Evolutionary conservation across 768 basidiomycete species (phyloP), one percentile per base, ranked within the genome.

Genomic region (Lactarius pseudohatsudake): DNA sequence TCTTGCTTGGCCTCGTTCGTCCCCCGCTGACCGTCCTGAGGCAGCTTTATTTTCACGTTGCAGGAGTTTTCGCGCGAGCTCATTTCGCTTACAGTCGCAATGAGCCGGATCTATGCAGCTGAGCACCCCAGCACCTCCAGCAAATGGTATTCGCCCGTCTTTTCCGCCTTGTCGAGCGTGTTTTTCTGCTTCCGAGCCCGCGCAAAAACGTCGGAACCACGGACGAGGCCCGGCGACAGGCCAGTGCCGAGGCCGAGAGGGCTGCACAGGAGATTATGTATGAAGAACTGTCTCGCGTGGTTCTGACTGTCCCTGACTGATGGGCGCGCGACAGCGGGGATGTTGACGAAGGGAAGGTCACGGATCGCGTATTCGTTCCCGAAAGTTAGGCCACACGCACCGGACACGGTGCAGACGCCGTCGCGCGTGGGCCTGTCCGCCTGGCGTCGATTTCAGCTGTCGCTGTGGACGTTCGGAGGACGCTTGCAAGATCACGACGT

Each of bases 11-110:
- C 58, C 30, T 28, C 41, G 41, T 32, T 32, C 16, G 16, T 41
- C 40, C 13, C 32, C 34, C 64, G 16, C 61, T 66, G 45, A 72
- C 32, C 8, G 5, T 22, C 34, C 38, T 18, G 40, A 41, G 38
- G 16, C 69, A 97, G 95, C 79, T 98, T 96, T 77, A 90, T 97
- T 69, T 99, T 98, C 77, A 96, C 94, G 0, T 75, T 98, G 54
- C 94, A 99, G 77, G 97, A 98, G 74, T 98, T 98, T 74, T 85
- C 92, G 9, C 81, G 84, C 65, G 96, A 98, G 75, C 76, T 96
- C 59, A 80, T 90, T 38, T 86, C 86, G 22, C 85, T 98, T 13
- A 83, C 92, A 0, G 92, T 95, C 74, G 88, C 92, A 9, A 91
- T 98, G 82, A 82, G 86, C 59, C 82, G 88, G 64, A 88, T 98